Evolutionary conservation across 2,329 filamentous ascomycete species (phyloP).

Genomic region (Gnomoniopsis sp.): DNA sequence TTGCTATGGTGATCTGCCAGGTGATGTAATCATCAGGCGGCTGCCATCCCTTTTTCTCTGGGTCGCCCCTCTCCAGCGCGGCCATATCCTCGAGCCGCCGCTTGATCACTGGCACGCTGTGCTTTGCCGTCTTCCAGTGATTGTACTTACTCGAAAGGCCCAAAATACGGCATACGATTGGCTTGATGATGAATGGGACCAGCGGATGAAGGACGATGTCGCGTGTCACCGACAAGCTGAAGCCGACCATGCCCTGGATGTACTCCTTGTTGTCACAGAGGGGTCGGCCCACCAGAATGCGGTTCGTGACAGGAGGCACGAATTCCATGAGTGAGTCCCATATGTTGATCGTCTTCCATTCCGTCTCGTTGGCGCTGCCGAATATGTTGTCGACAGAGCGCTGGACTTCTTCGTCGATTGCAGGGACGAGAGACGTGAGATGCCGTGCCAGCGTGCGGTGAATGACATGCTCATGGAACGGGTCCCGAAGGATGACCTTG

Average conservation of each 20-base stretch:
- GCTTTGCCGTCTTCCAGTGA: constrained; percentile 39
- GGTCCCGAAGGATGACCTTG: constrained; percentile 28
- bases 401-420: constrained; percentile 38
- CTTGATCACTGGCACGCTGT: constrained; percentile 45
- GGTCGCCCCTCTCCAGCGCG: constrained; percentile 36
- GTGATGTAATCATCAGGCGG: constrained; percentile 55
- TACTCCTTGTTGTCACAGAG: constrained; percentile 41
- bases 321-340: constrained; percentile 43
- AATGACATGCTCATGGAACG: constrained; percentile 38
- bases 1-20: constrained; percentile 53
- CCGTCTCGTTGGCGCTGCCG: constrained; percentile 25
- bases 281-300: constrained; percentile 36
- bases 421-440: constrained; percentile 34
- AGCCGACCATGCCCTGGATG: constrained; percentile 43
- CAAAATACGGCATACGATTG: constrained; percentile 43
- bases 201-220: constrained; percentile 43
- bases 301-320: constrained; percentile 41
- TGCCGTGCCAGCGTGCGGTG: constrained; percentile 42
- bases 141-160: constrained; percentile 43
- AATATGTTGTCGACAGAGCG: constrained; percentile 33
- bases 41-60: constrained; percentile 36
- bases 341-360: constrained; percentile 38
- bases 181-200: constrained; percentile 45
- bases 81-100: constrained; percentile 45
- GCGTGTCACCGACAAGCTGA: constrained; percentile 46